These are phyloP conservation scores for Heterobasidion parviporum DNA, from an alignment of 1,284 basidiomycete species.

Conservation along the genomic window DNA sequence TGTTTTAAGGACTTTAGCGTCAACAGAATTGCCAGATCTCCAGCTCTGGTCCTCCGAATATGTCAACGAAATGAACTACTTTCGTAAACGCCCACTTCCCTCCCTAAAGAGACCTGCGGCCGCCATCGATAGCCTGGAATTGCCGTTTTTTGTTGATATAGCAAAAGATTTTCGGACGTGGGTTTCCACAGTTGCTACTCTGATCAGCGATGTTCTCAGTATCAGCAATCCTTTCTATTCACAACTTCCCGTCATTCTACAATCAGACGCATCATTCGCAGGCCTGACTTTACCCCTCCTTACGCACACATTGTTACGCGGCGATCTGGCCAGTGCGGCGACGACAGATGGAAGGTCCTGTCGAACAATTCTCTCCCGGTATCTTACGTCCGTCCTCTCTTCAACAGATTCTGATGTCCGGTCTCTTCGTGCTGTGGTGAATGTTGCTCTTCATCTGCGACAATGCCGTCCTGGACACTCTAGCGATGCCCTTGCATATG, in stretches of 20 bases:
- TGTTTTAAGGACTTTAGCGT: slow-evolving; percentile 48
- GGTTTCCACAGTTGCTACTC: slow-evolving; percentile 53
- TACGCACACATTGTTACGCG: slow-evolving; percentile 58
- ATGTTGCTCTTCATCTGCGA: slow-evolving; percentile 77
- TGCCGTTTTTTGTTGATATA: slow-evolving; percentile 29
- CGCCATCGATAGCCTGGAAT: slow-evolving; percentile 28
- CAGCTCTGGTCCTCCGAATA: slow-evolving; percentile 34
- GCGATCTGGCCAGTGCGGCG: slow-evolving; percentile 5
- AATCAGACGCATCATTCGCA: slow-evolving; percentile 49
- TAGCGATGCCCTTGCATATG: slow-evolving; percentile 52
- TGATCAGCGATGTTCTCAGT: slow-evolving; percentile 56
- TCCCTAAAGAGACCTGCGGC: slow-evolving; percentile 20
- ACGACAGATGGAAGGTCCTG: slow-evolving; percentile 10
- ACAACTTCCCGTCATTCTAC: slow-evolving; percentile 55
- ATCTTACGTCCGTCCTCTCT: slow-evolving; percentile 55
- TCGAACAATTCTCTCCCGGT: slow-evolving; percentile 43
- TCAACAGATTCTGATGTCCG: slow-evolving; percentile 30
- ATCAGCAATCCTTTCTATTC: slow-evolving; percentile 56
- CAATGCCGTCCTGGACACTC: slow-evolving; percentile 41
- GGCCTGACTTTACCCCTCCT: slow-evolving; percentile 67
- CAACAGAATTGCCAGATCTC: slow-evolving; percentile 24
- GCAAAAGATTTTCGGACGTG: slow-evolving; percentile 49
- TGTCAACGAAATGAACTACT: slow-evolving; percentile 41
- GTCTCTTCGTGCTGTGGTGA: slow-evolving; percentile 63
- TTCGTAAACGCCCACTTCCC: slow-evolving; percentile 35